Evolutionary conservation across 2,329 filamentous ascomycete genomes (phyloP).

Genomic region (Ascosphaera pollenicola): DNA sequence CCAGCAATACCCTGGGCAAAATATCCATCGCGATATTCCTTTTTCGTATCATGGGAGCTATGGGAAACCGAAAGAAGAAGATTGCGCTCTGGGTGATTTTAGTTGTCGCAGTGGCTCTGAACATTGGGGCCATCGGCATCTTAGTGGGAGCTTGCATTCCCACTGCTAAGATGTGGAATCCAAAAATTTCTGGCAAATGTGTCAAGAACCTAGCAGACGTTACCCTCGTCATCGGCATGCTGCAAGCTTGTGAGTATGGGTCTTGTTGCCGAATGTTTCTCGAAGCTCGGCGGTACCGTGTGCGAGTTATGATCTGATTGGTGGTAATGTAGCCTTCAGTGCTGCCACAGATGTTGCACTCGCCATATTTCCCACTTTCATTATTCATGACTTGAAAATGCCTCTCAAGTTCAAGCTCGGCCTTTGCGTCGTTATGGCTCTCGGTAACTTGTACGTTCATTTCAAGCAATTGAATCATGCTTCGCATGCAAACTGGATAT

Average conservation of each 20-base stretch:
- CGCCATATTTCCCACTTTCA: constrained; percentile 5
- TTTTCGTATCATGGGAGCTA: constrained; percentile 3
- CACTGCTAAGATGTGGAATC: constrained; percentile 2
- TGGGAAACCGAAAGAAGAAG: constrained; percentile 2
- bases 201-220: constrained; percentile 1
- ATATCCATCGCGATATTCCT: constrained; percentile 4
- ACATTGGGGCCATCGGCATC: constrained; percentile 2
- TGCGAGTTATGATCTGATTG: no score
- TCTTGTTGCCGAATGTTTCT: no score
- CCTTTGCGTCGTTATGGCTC: constrained; percentile 2
- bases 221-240: constrained; percentile 2
- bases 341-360: constrained; percentile 4
- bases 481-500: no score
- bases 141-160: constrained; percentile 4
- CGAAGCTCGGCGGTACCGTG: no score
- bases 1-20: constrained; percentile 5
- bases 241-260: constrained; percentile 1
- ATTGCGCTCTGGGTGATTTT: constrained; percentile 2
- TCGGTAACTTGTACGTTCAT: constrained; percentile 4
- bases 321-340: constrained; percentile 4
- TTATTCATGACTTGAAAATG: constrained; percentile 4
- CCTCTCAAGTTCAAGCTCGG: constrained; percentile 2
- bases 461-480: no score
- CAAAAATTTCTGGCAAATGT: neutral
- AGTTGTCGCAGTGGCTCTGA: constrained; percentile 3